phyloP scores from a whole-genome alignment of 176 grass and related monocot genomes.

The Dendrocalamus sinicus region DNA sequence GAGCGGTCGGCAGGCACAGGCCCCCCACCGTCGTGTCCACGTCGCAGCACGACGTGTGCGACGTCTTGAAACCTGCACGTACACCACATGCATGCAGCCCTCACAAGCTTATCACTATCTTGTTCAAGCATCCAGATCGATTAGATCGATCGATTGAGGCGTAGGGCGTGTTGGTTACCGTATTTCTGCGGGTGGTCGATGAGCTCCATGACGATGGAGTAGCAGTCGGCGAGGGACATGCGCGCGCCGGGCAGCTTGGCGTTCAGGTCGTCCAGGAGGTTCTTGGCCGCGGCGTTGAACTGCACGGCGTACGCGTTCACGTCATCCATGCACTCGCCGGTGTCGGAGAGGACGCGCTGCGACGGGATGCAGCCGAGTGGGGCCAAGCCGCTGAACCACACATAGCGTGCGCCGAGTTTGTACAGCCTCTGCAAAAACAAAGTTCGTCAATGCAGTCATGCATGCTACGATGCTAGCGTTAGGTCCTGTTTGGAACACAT shows the following conservation, averaged over 20 bases:
- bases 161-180: slow-evolving; percentile 42
- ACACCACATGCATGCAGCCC: background rate
- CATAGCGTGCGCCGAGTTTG: slow-evolving; percentile 72
- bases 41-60: slow-evolving; percentile 90
- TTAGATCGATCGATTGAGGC: background rate
- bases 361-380: slow-evolving; percentile 97
- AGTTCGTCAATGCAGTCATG: background rate
- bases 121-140: background rate
- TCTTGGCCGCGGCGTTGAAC: slow-evolving; percentile 72
- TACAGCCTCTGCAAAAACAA: slow-evolving; percentile 59
- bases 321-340: slow-evolving; percentile 67
- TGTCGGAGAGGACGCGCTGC: slow-evolving; percentile 63
- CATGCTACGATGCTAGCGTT: background rate
- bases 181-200: slow-evolving; percentile 79
- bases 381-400: slow-evolving; percentile 73
- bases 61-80: slow-evolving; percentile 72
- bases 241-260: slow-evolving; percentile 65
- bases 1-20: slow-evolving; percentile 85
- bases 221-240: slow-evolving; percentile 66
- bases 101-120: background rate
- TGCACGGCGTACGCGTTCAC: slow-evolving; percentile 70
- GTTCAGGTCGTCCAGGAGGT: slow-evolving; percentile 60
- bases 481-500: no score
- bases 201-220: slow-evolving; percentile 85
- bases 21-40: slow-evolving; percentile 82